A percentile compares a stretch with the other conserved stretches of the same genome.
Evolutionary conservation across 2,329 filamentous ascomycete genomes (phyloP).

Genomic region (Clarireedia paspali): DNA sequence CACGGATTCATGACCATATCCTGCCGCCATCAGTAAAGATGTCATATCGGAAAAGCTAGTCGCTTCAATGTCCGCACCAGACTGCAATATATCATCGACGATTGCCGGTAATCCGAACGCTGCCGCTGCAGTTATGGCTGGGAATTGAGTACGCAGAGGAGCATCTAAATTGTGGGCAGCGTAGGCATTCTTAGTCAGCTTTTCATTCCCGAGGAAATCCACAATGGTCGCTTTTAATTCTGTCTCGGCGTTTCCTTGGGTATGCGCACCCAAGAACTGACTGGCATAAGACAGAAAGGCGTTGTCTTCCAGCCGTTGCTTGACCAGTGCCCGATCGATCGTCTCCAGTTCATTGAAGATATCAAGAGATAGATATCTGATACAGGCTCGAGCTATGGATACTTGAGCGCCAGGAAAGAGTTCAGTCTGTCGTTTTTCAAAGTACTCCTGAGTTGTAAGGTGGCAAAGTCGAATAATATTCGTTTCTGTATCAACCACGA

Average conservation of each 20-base stretch:
- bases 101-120: neutral
- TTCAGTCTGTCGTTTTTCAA: constrained; percentile 9
- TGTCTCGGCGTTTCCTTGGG: neutral
- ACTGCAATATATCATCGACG: neutral
- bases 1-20: neutral
- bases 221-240: neutral
- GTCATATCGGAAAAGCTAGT: neutral
- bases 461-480: constrained; percentile 22
- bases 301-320: constrained; percentile 15
- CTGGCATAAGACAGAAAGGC: constrained; percentile 28
- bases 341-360: constrained; percentile 17
- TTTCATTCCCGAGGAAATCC: neutral
- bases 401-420: constrained; percentile 9
- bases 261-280: constrained; percentile 29
- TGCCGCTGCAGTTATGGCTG: neutral
- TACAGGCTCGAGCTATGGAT: constrained; percentile 14
- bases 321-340: neutral
- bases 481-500: constrained; percentile 22
- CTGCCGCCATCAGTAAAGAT: neutral
- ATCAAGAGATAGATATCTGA: constrained; percentile 23
- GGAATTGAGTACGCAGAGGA: neutral
- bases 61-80: neutral
- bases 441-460: constrained; percentile 25
- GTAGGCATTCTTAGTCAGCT: neutral
- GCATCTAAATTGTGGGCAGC: neutral